Conservation (phyloP, 1,284 basidiomycete species). For the Leccinum huronense region DNA sequence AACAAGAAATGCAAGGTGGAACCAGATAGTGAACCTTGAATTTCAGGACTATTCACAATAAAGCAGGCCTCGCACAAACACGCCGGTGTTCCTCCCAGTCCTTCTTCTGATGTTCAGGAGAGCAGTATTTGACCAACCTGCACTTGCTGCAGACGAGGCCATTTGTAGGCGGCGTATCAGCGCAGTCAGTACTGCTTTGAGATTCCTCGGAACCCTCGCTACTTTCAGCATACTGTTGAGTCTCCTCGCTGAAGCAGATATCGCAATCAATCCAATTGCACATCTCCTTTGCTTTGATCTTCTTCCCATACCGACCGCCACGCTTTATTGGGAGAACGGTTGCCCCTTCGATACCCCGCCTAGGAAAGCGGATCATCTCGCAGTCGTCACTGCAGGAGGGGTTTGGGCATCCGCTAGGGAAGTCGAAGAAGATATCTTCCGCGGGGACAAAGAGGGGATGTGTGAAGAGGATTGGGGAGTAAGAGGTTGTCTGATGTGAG, state of each 20-base stretch:
- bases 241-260: constrained; percentile 53
- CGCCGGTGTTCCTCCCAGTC: constrained; percentile 73
- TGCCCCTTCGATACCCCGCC: constrained; percentile 58
- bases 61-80: constrained; percentile 52
- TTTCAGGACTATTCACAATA: constrained; percentile 13
- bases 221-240: constrained; percentile 34
- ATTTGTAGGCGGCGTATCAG: constrained; percentile 26
- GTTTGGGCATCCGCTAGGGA: constrained; percentile 72
- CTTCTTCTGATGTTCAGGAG: constrained; percentile 62
- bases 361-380: constrained; percentile 74
- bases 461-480: constrained; percentile 75
- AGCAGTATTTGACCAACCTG: constrained; percentile 72
- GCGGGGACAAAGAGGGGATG: constrained; percentile 66
- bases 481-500: constrained; percentile 73
- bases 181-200: constrained; percentile 42
- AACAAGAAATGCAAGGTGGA: constrained; percentile 2
- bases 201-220: constrained; percentile 54
- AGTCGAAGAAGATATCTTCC: constrained; percentile 67
- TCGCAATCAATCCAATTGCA: constrained; percentile 78
- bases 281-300: constrained; percentile 56
- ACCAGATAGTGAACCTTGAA: background rate
- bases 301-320: constrained; percentile 46
- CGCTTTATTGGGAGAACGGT: constrained; percentile 59
- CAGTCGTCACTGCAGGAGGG: constrained; percentile 74
- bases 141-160: constrained; percentile 70